Percentiles rank a stretch among this genome's conserved stretches.
phyloP scores from a whole-genome alignment of 371 early-diverging fungal species.

The Paramicrosporidium saccamoebae region DNA sequence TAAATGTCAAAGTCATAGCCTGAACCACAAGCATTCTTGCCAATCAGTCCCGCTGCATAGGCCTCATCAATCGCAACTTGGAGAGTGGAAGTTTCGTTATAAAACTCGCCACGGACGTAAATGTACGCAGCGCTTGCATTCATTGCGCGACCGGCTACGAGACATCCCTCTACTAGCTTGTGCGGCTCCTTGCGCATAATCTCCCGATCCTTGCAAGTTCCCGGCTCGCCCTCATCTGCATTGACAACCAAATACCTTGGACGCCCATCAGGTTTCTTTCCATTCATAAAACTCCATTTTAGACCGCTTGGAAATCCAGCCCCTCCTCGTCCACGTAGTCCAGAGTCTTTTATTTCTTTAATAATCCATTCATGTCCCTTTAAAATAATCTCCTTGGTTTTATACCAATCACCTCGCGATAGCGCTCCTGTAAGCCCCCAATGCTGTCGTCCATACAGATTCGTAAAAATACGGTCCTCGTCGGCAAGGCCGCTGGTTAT shows the following conservation, averaged over 20 bases:
- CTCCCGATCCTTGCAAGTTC: conserved; percentile 95
- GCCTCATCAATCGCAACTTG: conserved; percentile 86
- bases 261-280: conserved; percentile 41
- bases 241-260: conserved; percentile 85
- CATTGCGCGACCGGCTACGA: conserved; percentile 86
- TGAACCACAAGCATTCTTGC: conserved; percentile 82
- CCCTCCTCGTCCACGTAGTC: conserved; percentile 85
- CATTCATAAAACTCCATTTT: conserved; percentile 94
- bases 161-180: conserved; percentile 83
- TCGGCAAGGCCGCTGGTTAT: conserved; percentile 52
- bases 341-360: conserved; percentile 77
- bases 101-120: conserved; percentile 92
- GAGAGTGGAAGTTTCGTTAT: conserved; percentile 70
- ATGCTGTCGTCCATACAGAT: conserved; percentile 70
- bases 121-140: conserved; percentile 85
- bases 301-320: conserved; percentile 91
- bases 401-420: conserved; percentile 90
- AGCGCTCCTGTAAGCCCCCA: conserved; percentile 51
- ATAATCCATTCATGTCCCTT: conserved; percentile 91
- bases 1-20: conserved; percentile 87
- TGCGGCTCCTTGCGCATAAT: conserved; percentile 91
- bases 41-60: conserved; percentile 75
- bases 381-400: conserved; percentile 79
- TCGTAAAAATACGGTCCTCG: conserved; percentile 85
- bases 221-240: conserved; percentile 93